Evolutionary conservation across 1,284 basidiomycete genomes (phyloP).

Genomic region (Coriolopsis trogii): DNA sequence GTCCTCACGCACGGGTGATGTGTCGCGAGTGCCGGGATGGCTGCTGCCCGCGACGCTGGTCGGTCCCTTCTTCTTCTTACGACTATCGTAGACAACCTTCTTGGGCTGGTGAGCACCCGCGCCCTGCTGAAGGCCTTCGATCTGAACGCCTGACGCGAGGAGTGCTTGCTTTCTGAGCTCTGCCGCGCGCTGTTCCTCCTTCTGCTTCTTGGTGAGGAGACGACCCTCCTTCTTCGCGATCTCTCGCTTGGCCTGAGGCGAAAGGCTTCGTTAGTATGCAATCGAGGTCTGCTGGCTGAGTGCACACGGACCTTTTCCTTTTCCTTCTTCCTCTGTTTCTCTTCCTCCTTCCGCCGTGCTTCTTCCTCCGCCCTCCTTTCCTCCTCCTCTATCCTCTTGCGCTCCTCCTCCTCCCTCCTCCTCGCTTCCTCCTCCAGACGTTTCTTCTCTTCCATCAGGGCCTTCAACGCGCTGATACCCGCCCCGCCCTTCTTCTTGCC

Average conservation of each 20-base stretch:
- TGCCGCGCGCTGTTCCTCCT: conserved; percentile 90
- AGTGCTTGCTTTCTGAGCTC: conserved; percentile 93
- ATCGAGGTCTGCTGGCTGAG: not conserved
- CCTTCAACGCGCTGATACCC: conserved; percentile 74
- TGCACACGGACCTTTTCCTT: conserved; percentile 78
- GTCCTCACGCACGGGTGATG: conserved; percentile 46
- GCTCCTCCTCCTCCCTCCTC: conserved; percentile 72
- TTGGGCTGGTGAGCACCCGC: conserved; percentile 54
- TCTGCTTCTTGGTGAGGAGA: conserved; percentile 93
- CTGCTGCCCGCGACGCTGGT: conserved; percentile 44
- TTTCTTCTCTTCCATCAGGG: conserved; percentile 90
- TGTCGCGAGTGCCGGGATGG: conserved; percentile 37
- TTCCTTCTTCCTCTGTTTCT: conserved; percentile 84
- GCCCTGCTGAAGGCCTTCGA: conserved; percentile 80
- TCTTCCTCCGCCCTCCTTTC: conserved; percentile 80
- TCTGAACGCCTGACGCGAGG: conserved; percentile 85
- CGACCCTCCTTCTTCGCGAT: conserved; percentile 89
- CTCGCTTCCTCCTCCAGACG: conserved; percentile 81
- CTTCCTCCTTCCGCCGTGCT: conserved; percentile 75
- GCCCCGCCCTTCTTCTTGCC: conserved; percentile 71
- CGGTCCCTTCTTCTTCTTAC: conserved; percentile 76
- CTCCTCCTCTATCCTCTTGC: conserved; percentile 82
- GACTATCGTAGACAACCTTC: conserved; percentile 80
- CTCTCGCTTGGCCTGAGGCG: conserved; percentile 75
- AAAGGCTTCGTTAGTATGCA: conserved; percentile 5